These are phyloP conservation scores for Dentipellis fragilis DNA, from an alignment of 768 basidiomycete species.

Conservation along the genomic window DNA sequence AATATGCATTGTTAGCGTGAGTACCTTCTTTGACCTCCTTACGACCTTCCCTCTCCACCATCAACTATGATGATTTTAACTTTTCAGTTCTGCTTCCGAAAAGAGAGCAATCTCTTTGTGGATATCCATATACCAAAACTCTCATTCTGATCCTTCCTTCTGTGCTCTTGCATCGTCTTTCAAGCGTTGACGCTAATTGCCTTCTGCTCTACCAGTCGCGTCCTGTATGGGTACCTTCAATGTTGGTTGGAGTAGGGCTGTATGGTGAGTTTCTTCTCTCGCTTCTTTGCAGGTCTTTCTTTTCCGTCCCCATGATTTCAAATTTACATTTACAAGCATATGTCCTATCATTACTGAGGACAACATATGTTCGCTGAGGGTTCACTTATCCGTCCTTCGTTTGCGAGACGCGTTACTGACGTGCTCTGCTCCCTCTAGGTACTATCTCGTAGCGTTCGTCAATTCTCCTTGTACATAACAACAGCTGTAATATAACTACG, in stretches of 20 bases:
- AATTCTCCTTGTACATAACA: too few species aligned
- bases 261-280: slow-evolving; percentile 2
- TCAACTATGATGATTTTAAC: slow-evolving; percentile 8
- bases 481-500: too few species aligned
- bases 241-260: background rate
- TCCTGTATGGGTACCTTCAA: background rate
- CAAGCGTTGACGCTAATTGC: background rate
- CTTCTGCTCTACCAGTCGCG: background rate
- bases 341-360: slow-evolving; percentile 15
- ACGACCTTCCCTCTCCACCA: background rate
- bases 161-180: too few species aligned
- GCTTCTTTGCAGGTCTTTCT: background rate
- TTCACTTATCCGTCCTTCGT: background rate
- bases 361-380: slow-evolving; percentile 17
- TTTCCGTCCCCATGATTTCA: slow-evolving; percentile 10
- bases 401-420: background rate
- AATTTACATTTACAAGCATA: slow-evolving; percentile 14
- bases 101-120: slow-evolving; percentile 15
- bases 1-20: background rate
- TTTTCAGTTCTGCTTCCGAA: slow-evolving; percentile 17
- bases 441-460: too few species aligned
- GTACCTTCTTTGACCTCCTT: background rate
- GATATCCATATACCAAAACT: slow-evolving; percentile 11
- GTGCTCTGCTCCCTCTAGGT: too few species aligned
- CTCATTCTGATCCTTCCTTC: slow-evolving; percentile 4